Base-by-base conservation (phyloP, 2,329 filamentous ascomycete genomes). In the Alternaria ventricosa region DNA sequence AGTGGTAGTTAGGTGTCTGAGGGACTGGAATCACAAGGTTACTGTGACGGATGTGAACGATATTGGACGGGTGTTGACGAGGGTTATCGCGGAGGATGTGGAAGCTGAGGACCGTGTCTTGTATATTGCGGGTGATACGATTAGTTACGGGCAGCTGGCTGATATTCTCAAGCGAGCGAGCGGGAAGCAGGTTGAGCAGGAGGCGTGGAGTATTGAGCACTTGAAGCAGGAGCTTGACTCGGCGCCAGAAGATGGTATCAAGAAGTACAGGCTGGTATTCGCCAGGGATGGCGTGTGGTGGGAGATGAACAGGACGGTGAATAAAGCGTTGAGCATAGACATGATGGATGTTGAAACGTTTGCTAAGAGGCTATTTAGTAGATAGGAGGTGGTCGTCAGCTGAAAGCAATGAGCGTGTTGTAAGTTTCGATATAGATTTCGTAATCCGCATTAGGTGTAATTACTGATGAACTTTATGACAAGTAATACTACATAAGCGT, bases 241-340 rank as follows among this genome's bases (percentile, higher is more conserved):
- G 11, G 82, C 87, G 6, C 84, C 86, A 0, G 79, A 77, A 0
- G 82, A 87, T 69, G 73, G 72, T 3, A 80, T 90, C 71, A 82
- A 83, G 68, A 90, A 87, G 78, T 92, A 92, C 76, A 81, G 87
- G 22, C 80, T 86, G 64, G 85, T 89, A 0, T 91, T 91, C 81
- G 87, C 84, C 58, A 87, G 87, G 0, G 79, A 76, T 8, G 89
- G 89, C 0, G 85, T 90, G 6, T 84, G 83, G 43, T 92, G 89
- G 89, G 82, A 85, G 8, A 79, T 82, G 71, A 74, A 81, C 10
- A 72, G 72, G 64, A 90, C 87, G 8, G 70, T 87, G 66, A 91
- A 90, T 75, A 64, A 70, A 3, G 70, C 83, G 73, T 77, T 84
- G 41, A 82, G 82, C 0, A 84, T 90, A 25, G 53, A 74, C 1